These are phyloP conservation scores for Neonectria faginata DNA, from an alignment of 2,329 filamentous ascomycete species.

Conservation along the genomic window DNA sequence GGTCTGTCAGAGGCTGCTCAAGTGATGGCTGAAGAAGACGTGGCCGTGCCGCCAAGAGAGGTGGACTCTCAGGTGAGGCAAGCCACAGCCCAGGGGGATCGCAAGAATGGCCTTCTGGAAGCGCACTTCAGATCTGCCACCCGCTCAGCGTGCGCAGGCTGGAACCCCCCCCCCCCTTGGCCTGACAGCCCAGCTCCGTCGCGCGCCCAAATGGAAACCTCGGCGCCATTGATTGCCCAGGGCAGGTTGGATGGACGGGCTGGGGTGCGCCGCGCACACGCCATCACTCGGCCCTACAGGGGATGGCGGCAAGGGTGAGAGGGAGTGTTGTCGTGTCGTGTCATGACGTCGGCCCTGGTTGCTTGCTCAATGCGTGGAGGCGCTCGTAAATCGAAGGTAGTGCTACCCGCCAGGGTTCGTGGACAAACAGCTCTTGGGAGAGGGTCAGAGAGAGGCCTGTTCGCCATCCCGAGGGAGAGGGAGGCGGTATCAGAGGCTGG, in stretches of 20 bases:
- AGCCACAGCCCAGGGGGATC: slow-evolving; percentile 41
- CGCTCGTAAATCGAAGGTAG: slow-evolving; percentile 2
- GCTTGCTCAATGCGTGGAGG: neutral
- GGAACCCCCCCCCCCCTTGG: slow-evolving; percentile 29
- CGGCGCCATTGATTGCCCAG: slow-evolving; percentile 36
- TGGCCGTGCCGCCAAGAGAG: slow-evolving; percentile 34
- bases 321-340: slow-evolving; percentile 16
- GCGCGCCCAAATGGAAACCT: slow-evolving; percentile 37
- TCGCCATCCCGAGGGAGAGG: slow-evolving; percentile 43
- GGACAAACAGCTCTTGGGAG: slow-evolving; percentile 36
- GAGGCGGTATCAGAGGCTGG: slow-evolving; percentile 36
- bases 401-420: slow-evolving; percentile 26
- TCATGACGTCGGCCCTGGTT: slow-evolving; percentile 43
- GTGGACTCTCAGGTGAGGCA: slow-evolving; percentile 44
- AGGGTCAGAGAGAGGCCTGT: slow-evolving; percentile 46
- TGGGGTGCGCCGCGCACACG: slow-evolving; percentile 37
- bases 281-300: slow-evolving; percentile 41
- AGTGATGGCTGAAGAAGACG: slow-evolving; percentile 18
- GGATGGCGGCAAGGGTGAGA: slow-evolving; percentile 29
- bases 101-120: slow-evolving; percentile 41
- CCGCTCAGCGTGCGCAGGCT: slow-evolving; percentile 32
- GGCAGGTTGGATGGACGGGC: slow-evolving; percentile 18
- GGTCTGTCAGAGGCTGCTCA: slow-evolving; percentile 2
- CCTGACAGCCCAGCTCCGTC: slow-evolving; percentile 42
- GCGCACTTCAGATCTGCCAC: slow-evolving; percentile 41